Evolutionary conservation across 305 asterid species (phyloP).

Genomic region (Coffea humblotiana): DNA sequence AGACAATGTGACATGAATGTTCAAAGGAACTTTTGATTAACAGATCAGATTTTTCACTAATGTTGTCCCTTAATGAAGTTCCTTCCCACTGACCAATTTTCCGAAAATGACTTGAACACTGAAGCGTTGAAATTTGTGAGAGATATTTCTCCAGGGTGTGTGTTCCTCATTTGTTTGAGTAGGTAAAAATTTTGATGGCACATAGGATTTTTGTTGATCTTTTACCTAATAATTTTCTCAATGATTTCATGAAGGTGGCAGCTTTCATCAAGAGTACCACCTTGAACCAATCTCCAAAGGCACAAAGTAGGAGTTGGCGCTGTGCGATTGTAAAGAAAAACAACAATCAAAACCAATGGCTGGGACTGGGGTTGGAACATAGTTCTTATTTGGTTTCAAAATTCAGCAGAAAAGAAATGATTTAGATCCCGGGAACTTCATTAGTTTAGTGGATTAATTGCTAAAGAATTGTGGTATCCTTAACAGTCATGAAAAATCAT

Average conservation of each 20-base stretch:
- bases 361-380: background rate
- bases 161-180: conserved; percentile 24
- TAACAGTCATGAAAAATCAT: conserved; percentile 10
- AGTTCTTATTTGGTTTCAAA: background rate
- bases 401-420: conserved; percentile 3
- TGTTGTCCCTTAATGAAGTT: conserved; percentile 20
- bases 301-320: background rate
- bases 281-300: background rate
- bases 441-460: background rate
- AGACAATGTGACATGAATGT: conserved; percentile 11
- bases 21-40: conserved; percentile 20
- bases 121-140: conserved; percentile 11
- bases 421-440: background rate
- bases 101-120: conserved; percentile 23
- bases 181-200: conserved; percentile 22
- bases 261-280: background rate
- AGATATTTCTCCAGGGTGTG: background rate
- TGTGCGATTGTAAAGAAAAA: background rate
- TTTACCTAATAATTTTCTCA: conserved; percentile 7
- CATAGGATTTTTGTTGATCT: conserved; percentile 3
- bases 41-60: background rate
- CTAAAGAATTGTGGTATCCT: background rate
- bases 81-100: conserved; percentile 24
- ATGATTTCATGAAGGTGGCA: background rate
- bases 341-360: background rate